phyloP scores from a whole-genome alignment of 2,329 filamentous ascomycete genomes.

The Pseudopyricularia cyperi region DNA sequence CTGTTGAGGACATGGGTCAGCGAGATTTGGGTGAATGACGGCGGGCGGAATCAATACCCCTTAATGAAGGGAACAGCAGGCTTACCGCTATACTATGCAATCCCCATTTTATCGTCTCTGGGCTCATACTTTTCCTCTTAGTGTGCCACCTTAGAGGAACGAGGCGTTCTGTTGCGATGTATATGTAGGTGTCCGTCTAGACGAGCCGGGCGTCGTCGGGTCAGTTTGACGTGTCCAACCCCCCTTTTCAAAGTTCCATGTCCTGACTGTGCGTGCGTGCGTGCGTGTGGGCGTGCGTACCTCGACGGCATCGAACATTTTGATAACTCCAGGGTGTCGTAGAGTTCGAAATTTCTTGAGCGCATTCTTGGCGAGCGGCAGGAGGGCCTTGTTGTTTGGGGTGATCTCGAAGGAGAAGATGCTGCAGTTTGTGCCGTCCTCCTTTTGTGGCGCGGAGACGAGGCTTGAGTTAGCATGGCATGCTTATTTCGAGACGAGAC shows the following conservation, averaged over 20 bases:
- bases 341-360: constrained; percentile 87
- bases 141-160: constrained; percentile 83
- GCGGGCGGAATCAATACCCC: background rate
- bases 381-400: constrained; percentile 67
- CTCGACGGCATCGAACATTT: constrained; percentile 88
- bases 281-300: constrained; percentile 47
- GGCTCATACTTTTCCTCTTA: constrained; percentile 71
- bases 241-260: background rate
- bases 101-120: constrained; percentile 96
- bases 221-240: background rate
- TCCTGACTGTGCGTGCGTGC: constrained; percentile 4
- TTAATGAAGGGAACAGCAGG: background rate
- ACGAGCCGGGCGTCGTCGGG: background rate
- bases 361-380: constrained; percentile 85
- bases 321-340: constrained; percentile 87
- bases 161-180: constrained; percentile 87
- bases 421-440: constrained; percentile 88
- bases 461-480: background rate
- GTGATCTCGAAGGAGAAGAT: constrained; percentile 91
- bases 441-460: constrained; percentile 35
- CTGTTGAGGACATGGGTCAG: constrained; percentile 22
- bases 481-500: no score
- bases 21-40: background rate
- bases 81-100: constrained; percentile 69
- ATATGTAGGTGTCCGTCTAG: constrained; percentile 86